phyloP scores from a whole-genome alignment of 768 basidiomycete species.

The Termitomyces sp. region DNA sequence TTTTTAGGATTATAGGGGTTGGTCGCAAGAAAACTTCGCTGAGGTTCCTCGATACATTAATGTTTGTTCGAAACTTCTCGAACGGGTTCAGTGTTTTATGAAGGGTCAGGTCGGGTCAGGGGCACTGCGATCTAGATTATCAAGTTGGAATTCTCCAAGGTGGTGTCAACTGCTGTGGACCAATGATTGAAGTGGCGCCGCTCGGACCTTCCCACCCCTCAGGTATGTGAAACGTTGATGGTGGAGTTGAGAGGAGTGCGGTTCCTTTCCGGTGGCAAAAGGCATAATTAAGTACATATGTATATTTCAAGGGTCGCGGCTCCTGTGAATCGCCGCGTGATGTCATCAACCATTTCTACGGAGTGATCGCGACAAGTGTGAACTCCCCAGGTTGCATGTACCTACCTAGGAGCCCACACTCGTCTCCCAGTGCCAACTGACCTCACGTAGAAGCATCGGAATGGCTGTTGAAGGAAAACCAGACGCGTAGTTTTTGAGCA shows the following conservation, averaged over 20 bases:
- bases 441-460: neutral
- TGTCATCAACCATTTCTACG: neutral
- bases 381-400: too few relatives aligned
- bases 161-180: neutral
- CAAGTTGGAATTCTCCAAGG: too few relatives aligned
- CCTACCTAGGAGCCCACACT: neutral
- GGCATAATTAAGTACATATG: too few relatives aligned
- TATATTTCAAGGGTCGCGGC: neutral
- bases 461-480: neutral
- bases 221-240: neutral
- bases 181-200: neutral
- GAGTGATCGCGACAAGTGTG: too few relatives aligned
- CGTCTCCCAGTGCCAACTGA: neutral
- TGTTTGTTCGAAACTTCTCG: neutral
- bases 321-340: neutral
- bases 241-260: neutral
- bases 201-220: neutral
- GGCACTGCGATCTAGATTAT: neutral
- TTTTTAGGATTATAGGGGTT: neutral
- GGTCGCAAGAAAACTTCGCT: neutral
- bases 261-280: neutral
- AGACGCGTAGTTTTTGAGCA: neutral
- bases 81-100: neutral
- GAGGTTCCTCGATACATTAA: neutral
- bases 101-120: neutral